These are phyloP conservation scores for Claviceps fusiformis DNA, from an alignment of 2,329 filamentous ascomycete genomes.

Conservation along the genomic window DNA sequence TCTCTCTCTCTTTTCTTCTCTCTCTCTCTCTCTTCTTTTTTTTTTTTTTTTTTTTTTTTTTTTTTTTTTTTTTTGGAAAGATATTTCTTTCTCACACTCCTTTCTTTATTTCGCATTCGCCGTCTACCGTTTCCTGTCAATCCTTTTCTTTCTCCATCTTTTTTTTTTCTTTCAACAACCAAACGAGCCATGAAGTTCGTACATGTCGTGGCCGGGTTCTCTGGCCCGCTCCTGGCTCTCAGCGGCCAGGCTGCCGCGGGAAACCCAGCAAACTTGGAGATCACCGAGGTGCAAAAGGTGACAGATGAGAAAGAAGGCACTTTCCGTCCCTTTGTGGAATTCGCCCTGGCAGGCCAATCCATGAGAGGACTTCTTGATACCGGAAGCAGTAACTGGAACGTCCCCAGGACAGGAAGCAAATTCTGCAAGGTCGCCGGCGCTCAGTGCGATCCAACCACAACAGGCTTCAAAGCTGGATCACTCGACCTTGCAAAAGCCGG, in stretches of 20 bases:
- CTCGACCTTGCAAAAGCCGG: neutral
- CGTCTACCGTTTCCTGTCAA: neutral
- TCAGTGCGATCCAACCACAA: neutral
- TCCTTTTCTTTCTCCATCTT: neutral
- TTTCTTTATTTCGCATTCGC: neutral
- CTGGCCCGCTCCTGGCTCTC: neutral
- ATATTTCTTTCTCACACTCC: neutral
- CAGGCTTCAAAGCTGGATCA: conserved; percentile 1
- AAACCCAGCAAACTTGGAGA: neutral
- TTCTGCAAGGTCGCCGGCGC: neutral
- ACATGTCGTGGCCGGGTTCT: neutral
- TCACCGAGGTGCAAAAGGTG: neutral
- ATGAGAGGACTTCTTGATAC: conserved; percentile 2
- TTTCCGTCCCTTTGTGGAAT: conserved; percentile 3
- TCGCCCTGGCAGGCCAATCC: neutral
- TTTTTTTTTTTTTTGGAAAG: no score
- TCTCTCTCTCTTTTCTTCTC: no score
- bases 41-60: neutral
- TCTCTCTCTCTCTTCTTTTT: neutral
- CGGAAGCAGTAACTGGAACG: neutral
- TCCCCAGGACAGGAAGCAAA: neutral
- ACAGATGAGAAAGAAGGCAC: neutral
- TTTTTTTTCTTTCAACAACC: neutral
- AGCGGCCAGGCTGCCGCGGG: neutral
- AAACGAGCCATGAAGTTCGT: neutral